phyloP scores from a whole-genome alignment of 345 rosid genomes.

The Hypericum androsaemum region DNA sequence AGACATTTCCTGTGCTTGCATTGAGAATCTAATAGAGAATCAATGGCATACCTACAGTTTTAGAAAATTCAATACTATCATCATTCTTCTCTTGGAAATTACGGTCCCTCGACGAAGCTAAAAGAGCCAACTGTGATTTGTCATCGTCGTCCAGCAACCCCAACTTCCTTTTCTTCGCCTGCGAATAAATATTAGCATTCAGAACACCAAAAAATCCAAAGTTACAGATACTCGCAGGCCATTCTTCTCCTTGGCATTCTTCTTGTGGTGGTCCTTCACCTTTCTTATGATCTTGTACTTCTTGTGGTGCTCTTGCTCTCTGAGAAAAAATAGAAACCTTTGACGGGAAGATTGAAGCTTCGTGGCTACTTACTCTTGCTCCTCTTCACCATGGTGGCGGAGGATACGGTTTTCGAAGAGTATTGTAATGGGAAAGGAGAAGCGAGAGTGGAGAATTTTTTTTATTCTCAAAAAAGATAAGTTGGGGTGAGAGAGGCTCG shows the following conservation, averaged over 20 bases:
- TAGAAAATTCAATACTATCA: slow-evolving; percentile 11
- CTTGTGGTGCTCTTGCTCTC: slow-evolving; percentile 91
- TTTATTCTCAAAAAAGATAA: too few relatives aligned
- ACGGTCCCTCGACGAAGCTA: slow-evolving; percentile 16
- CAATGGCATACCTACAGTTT: slow-evolving; percentile 40
- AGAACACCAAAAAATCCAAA: not conserved
- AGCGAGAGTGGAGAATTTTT: too few relatives aligned
- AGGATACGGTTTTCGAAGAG: too few relatives aligned
- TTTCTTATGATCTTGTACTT: slow-evolving; percentile 76
- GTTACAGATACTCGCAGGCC: slow-evolving; percentile 21
- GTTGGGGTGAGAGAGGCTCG: not conserved
- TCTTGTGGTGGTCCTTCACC: slow-evolving; percentile 90
- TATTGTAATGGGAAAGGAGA: too few relatives aligned
- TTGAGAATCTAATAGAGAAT: not conserved
- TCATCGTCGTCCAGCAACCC: slow-evolving; percentile 52
- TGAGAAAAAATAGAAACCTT: slow-evolving; percentile 18
- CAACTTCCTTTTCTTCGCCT: slow-evolving; percentile 76
- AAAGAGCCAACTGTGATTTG: slow-evolving; percentile 16
- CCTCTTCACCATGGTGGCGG: too few relatives aligned
- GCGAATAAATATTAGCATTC: not conserved
- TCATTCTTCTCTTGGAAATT: slow-evolving; percentile 21
- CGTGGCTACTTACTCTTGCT: too few relatives aligned
- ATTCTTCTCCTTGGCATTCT: slow-evolving; percentile 93
- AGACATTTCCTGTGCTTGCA: not conserved
- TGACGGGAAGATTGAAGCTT: too few relatives aligned